Conservation (phyloP, 768 basidiomycete species). For the Trametes punicea region DNA sequence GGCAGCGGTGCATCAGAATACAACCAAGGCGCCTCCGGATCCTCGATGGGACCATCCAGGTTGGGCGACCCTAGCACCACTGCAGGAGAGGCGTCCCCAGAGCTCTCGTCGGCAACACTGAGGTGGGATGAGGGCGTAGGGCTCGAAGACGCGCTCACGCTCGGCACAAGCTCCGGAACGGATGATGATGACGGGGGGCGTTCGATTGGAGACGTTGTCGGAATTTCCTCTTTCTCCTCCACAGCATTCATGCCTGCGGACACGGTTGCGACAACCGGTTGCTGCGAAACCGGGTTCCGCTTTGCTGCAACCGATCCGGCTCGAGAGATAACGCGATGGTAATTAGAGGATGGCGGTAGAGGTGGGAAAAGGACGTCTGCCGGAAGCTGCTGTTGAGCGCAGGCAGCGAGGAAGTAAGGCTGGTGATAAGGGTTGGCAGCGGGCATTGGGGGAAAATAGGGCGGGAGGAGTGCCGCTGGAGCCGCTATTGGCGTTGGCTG, state of each 20-base stretch:
- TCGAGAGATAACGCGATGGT: conserved; percentile 28
- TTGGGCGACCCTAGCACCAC: background rate
- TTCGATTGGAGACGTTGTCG: conserved; percentile 12
- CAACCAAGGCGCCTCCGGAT: conserved; percentile 12
- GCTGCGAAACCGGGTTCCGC: background rate
- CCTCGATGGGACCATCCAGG: background rate
- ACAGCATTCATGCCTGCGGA: background rate
- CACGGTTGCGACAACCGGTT: background rate
- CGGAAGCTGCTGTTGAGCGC: conserved; percentile 45
- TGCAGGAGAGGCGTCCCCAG: conserved; percentile 7
- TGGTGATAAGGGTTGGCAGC: conserved; percentile 60
- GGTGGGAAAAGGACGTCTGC: conserved; percentile 75
- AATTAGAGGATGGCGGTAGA: conserved; percentile 51
- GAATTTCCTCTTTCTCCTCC: background rate
- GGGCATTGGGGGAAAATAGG: conserved; percentile 26
- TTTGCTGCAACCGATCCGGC: conserved; percentile 12
- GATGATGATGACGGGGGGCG: conserved; percentile 32
- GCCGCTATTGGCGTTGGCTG: conserved; percentile 16
- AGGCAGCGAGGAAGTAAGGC: conserved; percentile 65
- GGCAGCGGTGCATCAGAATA: background rate
- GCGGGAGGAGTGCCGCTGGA: conserved; percentile 27
- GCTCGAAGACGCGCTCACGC: conserved; percentile 64
- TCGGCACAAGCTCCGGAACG: conserved; percentile 63
- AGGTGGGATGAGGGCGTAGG: conserved; percentile 40
- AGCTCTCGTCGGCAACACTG: conserved; percentile 12